Evolutionary conservation across 78 protist species (phyloP), one percentile per base, ranked within the genome.

Genomic region (Dictyostelium citrinum): DNA sequence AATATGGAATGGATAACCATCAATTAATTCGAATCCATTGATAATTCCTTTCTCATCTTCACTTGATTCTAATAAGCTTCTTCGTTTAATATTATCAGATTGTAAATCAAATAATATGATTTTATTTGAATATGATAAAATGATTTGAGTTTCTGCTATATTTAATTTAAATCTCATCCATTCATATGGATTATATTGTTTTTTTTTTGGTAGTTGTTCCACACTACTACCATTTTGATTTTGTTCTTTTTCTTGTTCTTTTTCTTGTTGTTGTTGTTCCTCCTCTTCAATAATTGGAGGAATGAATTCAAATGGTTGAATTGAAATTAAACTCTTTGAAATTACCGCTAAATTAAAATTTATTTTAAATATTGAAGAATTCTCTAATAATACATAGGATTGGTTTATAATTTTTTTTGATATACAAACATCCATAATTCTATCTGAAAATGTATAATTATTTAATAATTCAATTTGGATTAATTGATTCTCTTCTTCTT

Each of bases 361-460:
- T 20, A 64, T 64, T 37, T 14, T 20, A 41, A 58, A 64, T 41
- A 82, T 64, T 35, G 88, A 82, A n/a, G 75, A 70, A 82, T 82
- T 70, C 29, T 58, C 60, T 17, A 82, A 82, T 64, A 82, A 22
- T 27, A 82, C 46, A 58, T 24, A 64, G 0, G 88, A 58, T 64
- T 82, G 46, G 1, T 82, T 35, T 16, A 41, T 64, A 24, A 22
- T 41, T 4, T 35, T 64, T 16, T 31, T 58, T 12, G 75, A 35
- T 14, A 82, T 9, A 4, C 70, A 37, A 14, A 82, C 77, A 67
- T 82, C 88, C 45, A 31, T 58, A 24, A 82, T 37, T 70, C 43
- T 82, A 17, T 82, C 43, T 39, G 31, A 17, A 64, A 64, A 82
- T 58, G 60, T 14, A 11, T n/a, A 46, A 64, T 67, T 20, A 64